Percentiles rank a stretch among this genome's conserved stretches.
Evolutionary conservation across 495 filamentous ascomycete species (phyloP).

Genomic region (Evernia prunastri): DNA sequence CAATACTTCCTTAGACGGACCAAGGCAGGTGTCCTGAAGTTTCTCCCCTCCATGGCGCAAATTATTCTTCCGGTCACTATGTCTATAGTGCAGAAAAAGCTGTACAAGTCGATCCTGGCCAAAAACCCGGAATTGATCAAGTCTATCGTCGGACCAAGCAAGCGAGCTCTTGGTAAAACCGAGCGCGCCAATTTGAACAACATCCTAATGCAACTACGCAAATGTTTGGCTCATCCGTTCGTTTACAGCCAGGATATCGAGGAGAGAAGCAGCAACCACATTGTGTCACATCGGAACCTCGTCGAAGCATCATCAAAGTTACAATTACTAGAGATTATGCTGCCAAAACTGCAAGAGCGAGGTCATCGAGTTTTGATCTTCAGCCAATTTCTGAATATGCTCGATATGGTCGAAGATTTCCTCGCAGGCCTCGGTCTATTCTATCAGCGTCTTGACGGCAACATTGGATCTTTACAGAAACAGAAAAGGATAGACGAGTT

Average conservation of each 20-base stretch:
- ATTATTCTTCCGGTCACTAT: slow-evolving; percentile 92
- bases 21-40: slow-evolving; percentile 80
- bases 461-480: slow-evolving; percentile 69
- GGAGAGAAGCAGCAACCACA: slow-evolving; percentile 53
- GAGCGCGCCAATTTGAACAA: slow-evolving; percentile 82
- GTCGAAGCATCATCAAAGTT: slow-evolving; percentile 91
- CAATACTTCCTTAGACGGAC: slow-evolving; percentile 80
- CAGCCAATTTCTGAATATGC: slow-evolving; percentile 86
- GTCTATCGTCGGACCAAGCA: slow-evolving; percentile 62
- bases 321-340: slow-evolving; percentile 75
- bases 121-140: slow-evolving; percentile 86
- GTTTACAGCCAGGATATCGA: slow-evolving; percentile 86
- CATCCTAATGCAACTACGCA: slow-evolving; percentile 90
- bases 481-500: slow-evolving; percentile 90
- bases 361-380: slow-evolving; percentile 93
- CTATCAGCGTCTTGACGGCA: slow-evolving; percentile 83
- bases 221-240: slow-evolving; percentile 93
- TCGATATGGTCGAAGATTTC: slow-evolving; percentile 91
- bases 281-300: slow-evolving; percentile 63
- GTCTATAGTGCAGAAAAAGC: slow-evolving; percentile 83
- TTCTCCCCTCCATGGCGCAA: slow-evolving; percentile 86
- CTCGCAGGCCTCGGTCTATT: slow-evolving; percentile 60
- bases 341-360: slow-evolving; percentile 81
- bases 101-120: slow-evolving; percentile 88
- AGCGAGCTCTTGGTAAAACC: slow-evolving; percentile 44